Evolutionary conservation across 495 filamentous ascomycete genomes (phyloP).

Genomic region (Rhypophila decipiens): DNA sequence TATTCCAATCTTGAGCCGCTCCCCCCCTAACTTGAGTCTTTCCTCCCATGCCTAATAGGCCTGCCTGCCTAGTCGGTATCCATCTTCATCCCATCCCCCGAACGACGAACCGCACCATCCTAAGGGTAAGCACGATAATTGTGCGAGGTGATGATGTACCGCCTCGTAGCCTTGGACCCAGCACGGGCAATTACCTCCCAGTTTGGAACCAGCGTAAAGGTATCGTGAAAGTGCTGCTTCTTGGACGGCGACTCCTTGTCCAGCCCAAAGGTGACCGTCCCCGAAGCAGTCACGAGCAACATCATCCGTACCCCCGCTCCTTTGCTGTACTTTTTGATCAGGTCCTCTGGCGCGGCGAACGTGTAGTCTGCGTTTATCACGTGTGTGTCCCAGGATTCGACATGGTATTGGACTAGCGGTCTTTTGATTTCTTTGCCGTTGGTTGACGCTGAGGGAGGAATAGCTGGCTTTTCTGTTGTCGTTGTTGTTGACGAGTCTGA

Average conservation of each 20-base stretch:
- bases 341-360: constrained; percentile 25
- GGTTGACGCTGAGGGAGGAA: background rate
- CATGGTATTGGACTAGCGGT: constrained; percentile 41
- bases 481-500: background rate
- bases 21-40: too few species aligned
- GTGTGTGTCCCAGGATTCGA: constrained; percentile 65
- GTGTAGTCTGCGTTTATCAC: constrained; percentile 62
- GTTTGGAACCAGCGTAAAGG: constrained; percentile 72
- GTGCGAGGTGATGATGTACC: constrained; percentile 68
- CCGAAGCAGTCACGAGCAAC: constrained; percentile 60
- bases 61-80: too few species aligned
- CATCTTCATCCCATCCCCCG: background rate
- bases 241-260: constrained; percentile 37
- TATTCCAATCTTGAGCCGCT: too few species aligned
- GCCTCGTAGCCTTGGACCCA: constrained; percentile 31
- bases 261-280: constrained; percentile 40
- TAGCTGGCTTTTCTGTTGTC: background rate
- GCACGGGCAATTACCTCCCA: constrained; percentile 42
- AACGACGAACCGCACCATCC: background rate
- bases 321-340: constrained; percentile 6
- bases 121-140: constrained; percentile 49
- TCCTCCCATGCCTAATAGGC: too few species aligned
- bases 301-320: constrained; percentile 53
- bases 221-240: constrained; percentile 65
- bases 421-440: background rate